Evolutionary conservation across 768 basidiomycete genomes (phyloP).

Genomic region (Leccinum disarticulatum): DNA sequence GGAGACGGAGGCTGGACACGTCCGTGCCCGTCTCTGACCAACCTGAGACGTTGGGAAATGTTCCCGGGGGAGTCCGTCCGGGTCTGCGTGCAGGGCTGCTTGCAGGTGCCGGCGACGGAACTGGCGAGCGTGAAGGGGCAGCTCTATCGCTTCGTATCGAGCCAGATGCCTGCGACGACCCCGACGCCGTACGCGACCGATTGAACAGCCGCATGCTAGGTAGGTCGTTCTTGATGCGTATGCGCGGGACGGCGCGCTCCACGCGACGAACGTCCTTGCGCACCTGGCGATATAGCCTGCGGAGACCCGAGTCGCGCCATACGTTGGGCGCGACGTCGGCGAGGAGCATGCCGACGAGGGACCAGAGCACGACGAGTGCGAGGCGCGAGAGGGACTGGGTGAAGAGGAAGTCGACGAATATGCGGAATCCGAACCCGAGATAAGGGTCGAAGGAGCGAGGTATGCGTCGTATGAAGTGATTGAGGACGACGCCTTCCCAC

Average conservation of each 20-base stretch:
- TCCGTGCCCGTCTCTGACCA: slow-evolving; percentile 33
- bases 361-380: slow-evolving; percentile 52
- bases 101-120: slow-evolving; percentile 16
- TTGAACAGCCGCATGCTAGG: slow-evolving; percentile 30
- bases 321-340: slow-evolving; percentile 50
- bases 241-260: slow-evolving; percentile 31
- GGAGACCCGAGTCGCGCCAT: slow-evolving; percentile 43
- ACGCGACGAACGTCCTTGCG: slow-evolving; percentile 35
- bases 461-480: slow-evolving; percentile 68
- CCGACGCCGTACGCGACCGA: slow-evolving; percentile 18
- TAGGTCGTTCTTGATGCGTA: slow-evolving; percentile 33
- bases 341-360: slow-evolving; percentile 50
- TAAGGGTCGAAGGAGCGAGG: slow-evolving; percentile 69
- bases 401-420: slow-evolving; percentile 69
- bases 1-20: slow-evolving; percentile 20
- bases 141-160: slow-evolving; percentile 34
- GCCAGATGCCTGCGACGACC: slow-evolving; percentile 15
- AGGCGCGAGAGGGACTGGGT: slow-evolving; percentile 53
- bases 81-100: slow-evolving; percentile 21
- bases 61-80: slow-evolving; percentile 30
- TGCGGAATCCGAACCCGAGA: slow-evolving; percentile 63
- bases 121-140: slow-evolving; percentile 26
- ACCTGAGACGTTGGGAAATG: slow-evolving; percentile 28
- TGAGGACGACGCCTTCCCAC: slow-evolving; percentile 76
- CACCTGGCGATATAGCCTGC: slow-evolving; percentile 37